phyloP scores from a whole-genome alignment of 2,329 filamentous ascomycete genomes.

The Fusarium sp. region DNA sequence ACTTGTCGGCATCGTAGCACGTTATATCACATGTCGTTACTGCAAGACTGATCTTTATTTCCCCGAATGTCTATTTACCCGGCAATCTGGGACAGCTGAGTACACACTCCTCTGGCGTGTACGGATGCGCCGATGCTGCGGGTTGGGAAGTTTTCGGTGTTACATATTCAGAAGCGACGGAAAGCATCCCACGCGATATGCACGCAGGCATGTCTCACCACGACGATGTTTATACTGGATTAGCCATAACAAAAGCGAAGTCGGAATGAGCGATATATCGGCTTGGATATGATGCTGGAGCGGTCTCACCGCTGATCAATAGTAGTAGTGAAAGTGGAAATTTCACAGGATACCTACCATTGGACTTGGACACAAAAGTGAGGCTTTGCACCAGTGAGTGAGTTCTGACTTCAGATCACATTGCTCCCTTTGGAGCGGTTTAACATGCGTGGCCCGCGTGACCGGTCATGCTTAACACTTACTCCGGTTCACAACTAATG shows the following conservation, averaged over 20 bases:
- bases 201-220: slow-evolving; percentile 14
- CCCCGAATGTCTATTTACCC: not conserved
- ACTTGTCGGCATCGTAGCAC: not conserved
- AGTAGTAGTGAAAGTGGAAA: not conserved
- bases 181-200: slow-evolving; percentile 18
- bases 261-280: slow-evolving; percentile 2
- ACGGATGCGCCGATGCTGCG: not conserved
- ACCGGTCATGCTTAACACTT: not conserved
- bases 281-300: not conserved
- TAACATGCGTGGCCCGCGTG: not conserved
- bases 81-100: not conserved
- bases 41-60: not conserved
- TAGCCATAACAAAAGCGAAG: not conserved
- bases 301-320: not conserved
- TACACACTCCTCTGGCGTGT: slow-evolving; percentile 7
- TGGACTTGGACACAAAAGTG: not conserved
- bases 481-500: not conserved
- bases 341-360: not conserved
- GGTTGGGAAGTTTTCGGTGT: slow-evolving; percentile 10
- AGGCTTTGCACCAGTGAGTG: not conserved
- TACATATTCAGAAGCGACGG: not conserved
- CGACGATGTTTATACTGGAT: not conserved
- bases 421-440: not conserved
- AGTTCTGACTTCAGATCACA: not conserved
- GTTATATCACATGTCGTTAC: not conserved